phyloP scores from a whole-genome alignment of 2,329 filamentous ascomycete genomes.

The Hirsutella rhossiliensis region DNA sequence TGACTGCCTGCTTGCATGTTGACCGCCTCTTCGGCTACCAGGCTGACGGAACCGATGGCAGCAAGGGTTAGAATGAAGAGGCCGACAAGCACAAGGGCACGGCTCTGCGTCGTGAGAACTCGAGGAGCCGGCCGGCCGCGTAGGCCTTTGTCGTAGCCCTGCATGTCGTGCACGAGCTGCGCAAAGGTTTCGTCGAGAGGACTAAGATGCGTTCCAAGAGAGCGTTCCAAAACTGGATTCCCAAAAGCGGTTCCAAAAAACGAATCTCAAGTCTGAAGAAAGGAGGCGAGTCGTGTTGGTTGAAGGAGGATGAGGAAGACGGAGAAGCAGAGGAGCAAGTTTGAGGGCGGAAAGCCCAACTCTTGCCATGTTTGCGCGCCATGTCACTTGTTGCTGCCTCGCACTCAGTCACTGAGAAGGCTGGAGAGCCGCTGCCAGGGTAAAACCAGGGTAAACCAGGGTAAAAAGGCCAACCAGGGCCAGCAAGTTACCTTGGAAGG shows the following conservation, averaged over 20 bases:
- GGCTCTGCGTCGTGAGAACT: not conserved
- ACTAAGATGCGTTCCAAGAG: slow-evolving; percentile 14
- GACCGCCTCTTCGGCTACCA: slow-evolving; percentile 2
- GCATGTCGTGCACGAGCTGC: not conserved
- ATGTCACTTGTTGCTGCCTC: too few relatives aligned
- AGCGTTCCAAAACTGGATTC: slow-evolving; percentile 10
- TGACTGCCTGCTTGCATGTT: not conserved
- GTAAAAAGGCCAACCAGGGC: too few relatives aligned
- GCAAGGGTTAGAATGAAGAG: slow-evolving; percentile 3
- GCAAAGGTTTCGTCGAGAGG: not conserved
- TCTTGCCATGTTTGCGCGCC: too few relatives aligned
- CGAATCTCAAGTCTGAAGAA: not conserved
- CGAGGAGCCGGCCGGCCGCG: not conserved
- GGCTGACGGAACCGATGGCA: slow-evolving; percentile 3
- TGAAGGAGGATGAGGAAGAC: not conserved
- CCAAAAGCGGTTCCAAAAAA: slow-evolving; percentile 10
- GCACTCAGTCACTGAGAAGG: too few relatives aligned
- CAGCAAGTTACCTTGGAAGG: too few relatives aligned
- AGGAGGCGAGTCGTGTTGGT: not conserved
- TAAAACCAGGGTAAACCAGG: too few relatives aligned
- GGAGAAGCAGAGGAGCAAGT: not conserved
- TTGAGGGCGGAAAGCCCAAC: too few relatives aligned
- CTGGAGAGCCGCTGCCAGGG: too few relatives aligned
- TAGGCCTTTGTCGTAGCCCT: not conserved
- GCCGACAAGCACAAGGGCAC: not conserved